Evolutionary conservation across 176 grass and related monocot species (phyloP).

Genomic region (Cenchrus fungigraminus): DNA sequence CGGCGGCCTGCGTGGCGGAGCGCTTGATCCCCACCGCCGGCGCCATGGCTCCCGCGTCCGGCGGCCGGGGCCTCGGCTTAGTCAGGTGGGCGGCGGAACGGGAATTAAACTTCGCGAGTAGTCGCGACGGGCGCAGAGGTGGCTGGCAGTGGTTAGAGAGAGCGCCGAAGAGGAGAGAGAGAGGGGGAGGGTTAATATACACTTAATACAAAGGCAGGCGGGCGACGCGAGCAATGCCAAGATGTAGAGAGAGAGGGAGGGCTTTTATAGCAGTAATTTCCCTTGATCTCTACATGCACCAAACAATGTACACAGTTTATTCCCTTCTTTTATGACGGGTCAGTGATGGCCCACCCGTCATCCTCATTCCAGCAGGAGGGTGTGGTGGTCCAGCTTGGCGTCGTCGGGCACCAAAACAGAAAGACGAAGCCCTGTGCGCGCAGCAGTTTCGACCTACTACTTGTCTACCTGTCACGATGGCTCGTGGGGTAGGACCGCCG

Average conservation of each 20-base stretch:
- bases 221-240: conserved; percentile 36
- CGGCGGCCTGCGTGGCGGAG: conserved; percentile 61
- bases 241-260: conserved; percentile 26
- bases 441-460: too few relatives aligned
- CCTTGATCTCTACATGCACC: conserved; percentile 38
- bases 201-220: neutral
- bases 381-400: conserved; percentile 40
- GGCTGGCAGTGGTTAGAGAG: conserved; percentile 39
- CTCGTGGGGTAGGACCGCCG: neutral
- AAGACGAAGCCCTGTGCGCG: neutral
- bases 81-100: conserved; percentile 13
- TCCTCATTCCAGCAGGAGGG: neutral
- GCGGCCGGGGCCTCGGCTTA: conserved; percentile 16
- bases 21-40: conserved; percentile 68
- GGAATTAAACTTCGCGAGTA: neutral
- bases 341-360: neutral
- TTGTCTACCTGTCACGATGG: neutral
- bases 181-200: neutral
- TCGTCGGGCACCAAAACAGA: neutral
- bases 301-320: neutral
- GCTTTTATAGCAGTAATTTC: neutral
- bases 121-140: conserved; percentile 25
- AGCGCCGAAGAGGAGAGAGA: neutral
- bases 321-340: neutral
- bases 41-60: conserved; percentile 72